Base-by-base conservation (phyloP, 2,329 filamentous ascomycete species). In the Penicillium glabrum region DNA sequence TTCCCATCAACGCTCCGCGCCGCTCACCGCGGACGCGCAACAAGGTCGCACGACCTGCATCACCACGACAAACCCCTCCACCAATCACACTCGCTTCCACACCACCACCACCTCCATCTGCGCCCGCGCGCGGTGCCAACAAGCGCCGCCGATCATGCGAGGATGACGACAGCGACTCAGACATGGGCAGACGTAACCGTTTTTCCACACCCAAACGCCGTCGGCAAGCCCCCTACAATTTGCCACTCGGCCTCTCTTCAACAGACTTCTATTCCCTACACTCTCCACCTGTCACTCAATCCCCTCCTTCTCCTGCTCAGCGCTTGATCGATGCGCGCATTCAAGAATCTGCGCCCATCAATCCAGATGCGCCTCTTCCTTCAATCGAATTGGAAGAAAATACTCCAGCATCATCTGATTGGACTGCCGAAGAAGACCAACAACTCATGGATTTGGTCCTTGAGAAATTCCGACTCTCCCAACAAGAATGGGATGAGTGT, bases 181-280 rank as follows among this genome's bases (percentile, higher is more conserved):
- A 57, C 39, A 58, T 56, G 23, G 43, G 54, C 33, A 47, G 52
- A 33, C 61, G 61, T 39, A 59, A 68, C 46, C 67, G 64, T 37
- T 71, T 73, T 54, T 73, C 74, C 4, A 81, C 79, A 11, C 79
- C 79, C 5, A 81, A 81, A 62, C 74, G 78, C 59, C 72, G 65
- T 39, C 71, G 77, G 19, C 69, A 74, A 24, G 64, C 72, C 11
- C 78, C 79, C 2, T 72, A 73, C 35, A 68, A 78, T n/a, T 63
- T 81, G 33, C 79, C 79, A 0, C 65, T 79, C 4, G 78, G 79
- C 19, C 67, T 81, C 9, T 71, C 72, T 9, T 70, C 67, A 13
- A 69, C 74, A 19, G 78, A 80, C 57, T 80, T 80, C 58, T 74
- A 76, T 55, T 73, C 75, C 5, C 68, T 79, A 10, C 66, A 74